These are phyloP conservation scores for Cucurbitaria berberidis DNA, from an alignment of 2,329 filamentous ascomycete genomes.

Conservation along the genomic window DNA sequence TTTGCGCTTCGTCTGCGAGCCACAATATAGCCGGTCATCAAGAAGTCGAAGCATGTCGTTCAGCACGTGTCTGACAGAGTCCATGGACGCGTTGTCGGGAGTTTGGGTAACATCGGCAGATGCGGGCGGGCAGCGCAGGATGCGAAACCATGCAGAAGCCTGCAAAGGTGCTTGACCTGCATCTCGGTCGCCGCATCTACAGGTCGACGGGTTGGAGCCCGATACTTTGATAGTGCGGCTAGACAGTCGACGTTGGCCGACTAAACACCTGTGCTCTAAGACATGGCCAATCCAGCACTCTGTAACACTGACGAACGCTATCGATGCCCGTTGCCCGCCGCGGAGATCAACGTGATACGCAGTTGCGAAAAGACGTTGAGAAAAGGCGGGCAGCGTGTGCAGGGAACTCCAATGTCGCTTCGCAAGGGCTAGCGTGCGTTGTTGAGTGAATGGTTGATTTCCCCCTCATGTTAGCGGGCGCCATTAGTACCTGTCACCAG, in stretches of 20 bases:
- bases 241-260: conserved; percentile 14
- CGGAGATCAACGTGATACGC: conserved; percentile 2
- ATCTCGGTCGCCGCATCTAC: conserved; percentile 6
- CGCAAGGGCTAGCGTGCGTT: background rate
- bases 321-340: conserved; percentile 13
- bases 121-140: too few species aligned
- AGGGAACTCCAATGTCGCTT: conserved; percentile 3
- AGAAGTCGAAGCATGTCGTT: conserved; percentile 8
- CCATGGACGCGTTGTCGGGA: conserved; percentile 4
- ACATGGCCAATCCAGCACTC: conserved; percentile 34
- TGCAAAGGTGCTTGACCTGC: conserved; percentile 6
- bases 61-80: conserved; percentile 7
- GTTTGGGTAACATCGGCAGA: conserved; percentile 18
- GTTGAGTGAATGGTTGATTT: background rate
- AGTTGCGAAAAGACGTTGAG: conserved; percentile 6
- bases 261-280: conserved; percentile 28
- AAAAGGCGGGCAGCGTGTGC: conserved; percentile 9
- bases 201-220: conserved; percentile 12
- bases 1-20: conserved; percentile 8
- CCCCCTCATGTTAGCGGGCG: background rate
- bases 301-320: conserved; percentile 18
- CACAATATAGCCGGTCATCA: conserved; percentile 24
- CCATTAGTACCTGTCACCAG: background rate
- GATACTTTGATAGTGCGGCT: conserved; percentile 21
- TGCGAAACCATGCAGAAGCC: too few species aligned